Percentiles rank a stretch among this genome's conserved stretches.
Conservation (phyloP, 768 basidiomycete genomes). For the Lactifluus rugatus region DNA sequence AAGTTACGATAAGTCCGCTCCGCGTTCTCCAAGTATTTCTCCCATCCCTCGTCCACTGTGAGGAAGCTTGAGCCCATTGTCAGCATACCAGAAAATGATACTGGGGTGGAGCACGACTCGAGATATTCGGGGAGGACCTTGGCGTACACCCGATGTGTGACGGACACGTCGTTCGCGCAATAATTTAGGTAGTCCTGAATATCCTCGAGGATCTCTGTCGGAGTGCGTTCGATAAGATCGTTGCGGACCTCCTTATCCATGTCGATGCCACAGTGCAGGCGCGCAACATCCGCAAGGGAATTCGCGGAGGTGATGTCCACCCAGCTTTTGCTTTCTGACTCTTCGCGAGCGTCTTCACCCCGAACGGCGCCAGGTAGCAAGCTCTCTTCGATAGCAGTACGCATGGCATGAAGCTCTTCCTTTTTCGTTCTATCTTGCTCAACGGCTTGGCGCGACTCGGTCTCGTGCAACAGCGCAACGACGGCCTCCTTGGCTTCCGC, state of each 20-base stretch:
- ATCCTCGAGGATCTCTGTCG: slow-evolving; percentile 52
- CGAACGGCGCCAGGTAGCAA: slow-evolving; percentile 27
- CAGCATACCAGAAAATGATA: slow-evolving; percentile 82
- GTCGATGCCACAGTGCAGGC: slow-evolving; percentile 74
- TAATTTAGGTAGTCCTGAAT: slow-evolving; percentile 72
- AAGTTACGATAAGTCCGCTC: slow-evolving; percentile 68
- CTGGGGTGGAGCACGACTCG: slow-evolving; percentile 79
- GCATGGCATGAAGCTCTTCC: slow-evolving; percentile 32
- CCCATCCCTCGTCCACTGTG: slow-evolving; percentile 86
- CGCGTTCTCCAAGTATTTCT: slow-evolving; percentile 66
- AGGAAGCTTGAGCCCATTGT: slow-evolving; percentile 90
- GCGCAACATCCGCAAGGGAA: slow-evolving; percentile 85
- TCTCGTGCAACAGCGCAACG: slow-evolving; percentile 41
- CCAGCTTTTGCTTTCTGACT: slow-evolving; percentile 59
- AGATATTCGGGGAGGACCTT: slow-evolving; percentile 76
- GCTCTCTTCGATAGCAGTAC: slow-evolving; percentile 33
- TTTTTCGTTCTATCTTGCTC: slow-evolving; percentile 34
- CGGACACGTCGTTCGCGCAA: slow-evolving; percentile 75
- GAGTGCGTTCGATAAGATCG: slow-evolving; percentile 63
- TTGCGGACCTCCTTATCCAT: slow-evolving; percentile 71
- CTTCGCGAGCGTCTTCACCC: slow-evolving; percentile 35
- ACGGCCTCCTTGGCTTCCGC: slow-evolving; percentile 57
- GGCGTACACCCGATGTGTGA: slow-evolving; percentile 74
- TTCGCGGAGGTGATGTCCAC: slow-evolving; percentile 89
- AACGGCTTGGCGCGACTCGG: slow-evolving; percentile 27